Evolutionary conservation across 225 moss, liverwort and hornwort genomes (phyloP), one percentile per base, ranked within the genome.

Genomic region (Bryum argenteum): DNA sequence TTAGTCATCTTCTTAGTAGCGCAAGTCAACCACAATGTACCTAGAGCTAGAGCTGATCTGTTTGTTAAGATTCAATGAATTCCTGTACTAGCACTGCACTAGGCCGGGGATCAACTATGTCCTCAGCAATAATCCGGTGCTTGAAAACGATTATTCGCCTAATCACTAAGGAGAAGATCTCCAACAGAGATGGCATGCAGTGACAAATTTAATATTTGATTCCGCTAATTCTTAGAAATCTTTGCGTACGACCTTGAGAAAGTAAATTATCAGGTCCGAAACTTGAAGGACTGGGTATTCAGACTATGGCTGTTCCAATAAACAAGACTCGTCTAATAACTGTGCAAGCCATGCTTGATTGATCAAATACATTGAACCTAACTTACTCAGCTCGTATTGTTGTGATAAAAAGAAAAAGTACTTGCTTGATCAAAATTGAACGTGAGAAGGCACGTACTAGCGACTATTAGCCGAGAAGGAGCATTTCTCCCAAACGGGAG

Each of bases 391-490:
- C 57, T 65, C 43, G 20, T 57, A 55, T 76, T 44, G 15, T 39
- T 21, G 23, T 40, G 33, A 22, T 66, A 26, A 9, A 52, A 53
- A 37, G 33, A 33, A 33, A 33, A 33, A 33, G 7, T 4, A 43
- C 39, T 45, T 75, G 58, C 10, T 52, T 39, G 22, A 26, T 41
- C 9, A 39, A 59, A 54, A 69, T 53, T 37, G 18, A 61, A 70
- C 54, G 26, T 44, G 59, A 71, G 37, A 58, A 47, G 17, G 48
- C 9, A 72, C 75, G 37, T 83, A 88, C 87, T 77, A 17, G 87
- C 87, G 37, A 88, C 77, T 62, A 88, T 66, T 7, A 88, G 79
- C 61, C 77, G 84, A 45, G 82, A 77, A 14, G 77, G 42, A 7
- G 79, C 28, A 64, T 78, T 77, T 74, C 63, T 84, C 41, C 54